These are phyloP conservation scores for Galeopsis tetrahit DNA, from an alignment of 257 asterid genomes.

Conservation along the genomic window DNA sequence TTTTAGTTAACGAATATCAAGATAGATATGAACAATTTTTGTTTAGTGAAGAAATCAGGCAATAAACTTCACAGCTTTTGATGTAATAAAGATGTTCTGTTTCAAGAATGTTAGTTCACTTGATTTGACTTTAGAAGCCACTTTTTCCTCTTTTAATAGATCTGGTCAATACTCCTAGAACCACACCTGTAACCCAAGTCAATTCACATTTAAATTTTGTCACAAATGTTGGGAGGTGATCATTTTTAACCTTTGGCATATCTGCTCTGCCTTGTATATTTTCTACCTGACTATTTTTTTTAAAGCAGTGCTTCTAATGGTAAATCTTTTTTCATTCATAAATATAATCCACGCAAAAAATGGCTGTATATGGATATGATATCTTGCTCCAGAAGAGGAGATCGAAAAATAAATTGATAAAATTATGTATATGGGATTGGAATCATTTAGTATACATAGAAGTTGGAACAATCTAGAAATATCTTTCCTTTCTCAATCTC, in stretches of 20 bases:
- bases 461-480: constrained; percentile 1
- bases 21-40: not conserved
- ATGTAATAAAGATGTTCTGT: not conserved
- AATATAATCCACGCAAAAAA: not conserved
- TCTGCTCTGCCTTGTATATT: not conserved
- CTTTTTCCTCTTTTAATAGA: too few species aligned
- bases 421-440: not conserved
- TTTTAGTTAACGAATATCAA: not conserved
- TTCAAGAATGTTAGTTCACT: not conserved
- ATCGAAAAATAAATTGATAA: not conserved
- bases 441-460: not conserved
- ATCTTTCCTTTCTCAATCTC: not conserved
- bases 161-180: too few species aligned
- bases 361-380: not conserved
- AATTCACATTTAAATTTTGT: not conserved
- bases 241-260: not conserved
- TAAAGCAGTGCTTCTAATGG: not conserved
- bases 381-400: not conserved
- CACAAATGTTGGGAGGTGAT: not conserved
- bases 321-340: not conserved
- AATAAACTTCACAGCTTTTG: not conserved
- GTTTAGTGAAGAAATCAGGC: not conserved
- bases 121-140: too few species aligned
- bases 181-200: too few species aligned
- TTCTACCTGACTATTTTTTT: not conserved